These are phyloP conservation scores for Trichopus zeylanicus DNA, from an alignment of 116 monocot genomes.

Conservation along the genomic window DNA sequence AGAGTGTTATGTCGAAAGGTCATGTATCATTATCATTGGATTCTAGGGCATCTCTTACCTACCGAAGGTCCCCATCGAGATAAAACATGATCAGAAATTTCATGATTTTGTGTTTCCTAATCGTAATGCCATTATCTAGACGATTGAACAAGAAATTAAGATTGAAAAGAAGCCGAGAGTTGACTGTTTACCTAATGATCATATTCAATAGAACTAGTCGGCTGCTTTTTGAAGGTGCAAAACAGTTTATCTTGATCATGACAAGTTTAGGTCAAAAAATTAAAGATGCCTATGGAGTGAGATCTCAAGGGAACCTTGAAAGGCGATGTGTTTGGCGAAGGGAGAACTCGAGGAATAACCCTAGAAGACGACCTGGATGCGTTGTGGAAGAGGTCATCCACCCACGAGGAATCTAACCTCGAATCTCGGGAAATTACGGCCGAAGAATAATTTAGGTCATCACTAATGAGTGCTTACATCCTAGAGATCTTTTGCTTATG, in stretches of 20 bases:
- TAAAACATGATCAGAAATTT: background rate
- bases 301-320: too few species aligned
- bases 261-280: too few species aligned
- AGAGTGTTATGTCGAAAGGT: too few species aligned
- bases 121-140: background rate
- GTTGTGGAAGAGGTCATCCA: too few species aligned
- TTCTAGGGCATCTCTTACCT: background rate
- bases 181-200: background rate
- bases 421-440: background rate
- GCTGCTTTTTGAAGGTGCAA: background rate
- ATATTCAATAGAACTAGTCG: too few species aligned
- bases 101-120: background rate
- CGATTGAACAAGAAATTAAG: background rate
- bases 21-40: background rate
- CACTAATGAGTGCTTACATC: conserved; percentile 1
- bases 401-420: background rate
- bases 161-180: background rate
- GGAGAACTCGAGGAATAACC: too few species aligned
- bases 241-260: too few species aligned
- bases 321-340: too few species aligned
- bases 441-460: background rate
- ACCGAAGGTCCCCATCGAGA: background rate
- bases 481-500: background rate
- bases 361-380: too few species aligned
- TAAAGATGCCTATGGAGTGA: too few species aligned